These are phyloP conservation scores for Tubosaeta sp. DNA, from an alignment of 768 basidiomycete genomes.

Conservation along the genomic window DNA sequence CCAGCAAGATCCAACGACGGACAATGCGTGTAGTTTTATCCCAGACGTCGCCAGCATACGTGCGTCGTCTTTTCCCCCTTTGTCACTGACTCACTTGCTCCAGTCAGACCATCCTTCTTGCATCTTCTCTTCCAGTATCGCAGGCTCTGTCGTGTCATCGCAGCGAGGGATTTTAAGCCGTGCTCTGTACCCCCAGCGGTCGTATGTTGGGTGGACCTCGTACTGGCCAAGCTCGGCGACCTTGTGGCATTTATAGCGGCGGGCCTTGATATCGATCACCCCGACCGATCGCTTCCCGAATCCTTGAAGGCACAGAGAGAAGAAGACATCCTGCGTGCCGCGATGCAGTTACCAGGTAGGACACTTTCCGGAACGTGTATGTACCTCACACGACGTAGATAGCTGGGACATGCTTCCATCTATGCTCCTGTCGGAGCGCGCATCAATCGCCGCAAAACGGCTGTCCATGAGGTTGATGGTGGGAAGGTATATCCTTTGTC, in stretches of 20 bases:
- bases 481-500: conserved; percentile 49
- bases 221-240: conserved; percentile 52
- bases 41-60: conserved; percentile 16
- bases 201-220: conserved; percentile 64
- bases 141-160: conserved; percentile 43
- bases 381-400: conserved; percentile 35
- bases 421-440: conserved; percentile 42
- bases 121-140: conserved; percentile 49
- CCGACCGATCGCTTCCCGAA: conserved; percentile 17
- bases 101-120: conserved; percentile 33
- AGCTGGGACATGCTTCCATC: conserved; percentile 46
- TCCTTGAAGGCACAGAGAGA: conserved; percentile 40
- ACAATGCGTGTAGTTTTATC: conserved; percentile 7
- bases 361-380: not conserved
- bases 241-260: conserved; percentile 30
- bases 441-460: conserved; percentile 60
- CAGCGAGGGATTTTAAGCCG: conserved; percentile 28
- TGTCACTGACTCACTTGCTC: conserved; percentile 6
- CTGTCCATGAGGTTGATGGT: conserved; percentile 54
- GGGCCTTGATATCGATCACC: conserved; percentile 13
- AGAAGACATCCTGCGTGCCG: conserved; percentile 52
- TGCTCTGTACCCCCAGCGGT: conserved; percentile 28
- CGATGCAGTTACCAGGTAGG: conserved; percentile 65
- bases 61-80: conserved; percentile 7
- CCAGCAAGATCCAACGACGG: conserved; percentile 1